Percentiles rank a stretch among this genome's conserved stretches.
phyloP scores from a whole-genome alignment of 768 basidiomycete genomes.

The Tylopilus plumbeoviolaceoides region DNA sequence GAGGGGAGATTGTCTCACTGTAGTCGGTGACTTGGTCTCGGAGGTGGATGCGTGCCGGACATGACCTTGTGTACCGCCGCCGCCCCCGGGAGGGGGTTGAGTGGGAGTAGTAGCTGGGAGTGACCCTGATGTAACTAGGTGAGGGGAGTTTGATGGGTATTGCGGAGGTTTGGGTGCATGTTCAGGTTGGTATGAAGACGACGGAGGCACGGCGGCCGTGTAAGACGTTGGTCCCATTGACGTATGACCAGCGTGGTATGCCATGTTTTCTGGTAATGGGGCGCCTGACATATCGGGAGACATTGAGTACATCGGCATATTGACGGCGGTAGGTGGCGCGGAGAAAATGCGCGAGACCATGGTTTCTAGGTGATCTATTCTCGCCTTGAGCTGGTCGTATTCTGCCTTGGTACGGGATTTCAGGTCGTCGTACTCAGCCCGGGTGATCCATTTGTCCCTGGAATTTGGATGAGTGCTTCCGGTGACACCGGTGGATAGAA shows the following conservation, averaged over 20 bases:
- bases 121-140: constrained; percentile 20
- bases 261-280: constrained; percentile 22
- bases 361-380: constrained; percentile 57
- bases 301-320: constrained; percentile 29
- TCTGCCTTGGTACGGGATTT: constrained; percentile 43
- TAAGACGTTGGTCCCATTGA: constrained; percentile 27
- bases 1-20: constrained; percentile 36
- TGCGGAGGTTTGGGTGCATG: constrained; percentile 21
- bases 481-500: background rate
- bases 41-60: constrained; percentile 28
- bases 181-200: constrained; percentile 25
- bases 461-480: constrained; percentile 12
- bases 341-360: constrained; percentile 42
- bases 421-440: constrained; percentile 74
- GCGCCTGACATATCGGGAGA: constrained; percentile 29
- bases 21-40: constrained; percentile 29
- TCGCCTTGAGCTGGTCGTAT: constrained; percentile 56
- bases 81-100: constrained; percentile 13
- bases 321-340: constrained; percentile 25
- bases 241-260: constrained; percentile 28
- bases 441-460: constrained; percentile 79
- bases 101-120: constrained; percentile 19
- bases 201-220: constrained; percentile 16
- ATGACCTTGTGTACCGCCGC: constrained; percentile 19
- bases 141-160: constrained; percentile 23